Evolutionary conservation across 495 filamentous ascomycete species (phyloP).

Genomic region (Melanomma pulvis-pyrius): DNA sequence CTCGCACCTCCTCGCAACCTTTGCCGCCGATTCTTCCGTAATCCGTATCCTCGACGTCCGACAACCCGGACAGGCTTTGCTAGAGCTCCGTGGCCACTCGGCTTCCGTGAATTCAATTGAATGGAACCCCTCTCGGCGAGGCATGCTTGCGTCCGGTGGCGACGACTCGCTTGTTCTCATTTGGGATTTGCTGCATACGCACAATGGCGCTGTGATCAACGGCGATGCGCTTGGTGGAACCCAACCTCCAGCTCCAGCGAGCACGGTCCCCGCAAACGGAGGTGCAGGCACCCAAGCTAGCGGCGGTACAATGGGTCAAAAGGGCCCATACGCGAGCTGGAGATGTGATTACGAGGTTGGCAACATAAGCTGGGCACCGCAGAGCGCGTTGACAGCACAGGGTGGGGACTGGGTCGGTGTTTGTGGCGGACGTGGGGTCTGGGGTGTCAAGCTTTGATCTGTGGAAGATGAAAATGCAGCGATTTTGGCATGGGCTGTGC

Average conservation of each 20-base stretch:
- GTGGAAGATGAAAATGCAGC: neutral
- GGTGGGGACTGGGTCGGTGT: slow-evolving; percentile 94
- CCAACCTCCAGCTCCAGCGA: slow-evolving; percentile 52
- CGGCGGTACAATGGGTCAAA: slow-evolving; percentile 31
- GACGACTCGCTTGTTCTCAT: slow-evolving; percentile 89
- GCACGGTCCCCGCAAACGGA: slow-evolving; percentile 36
- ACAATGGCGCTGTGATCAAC: slow-evolving; percentile 42
- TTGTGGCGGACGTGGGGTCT: slow-evolving; percentile 85
- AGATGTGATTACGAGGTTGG: slow-evolving; percentile 95
- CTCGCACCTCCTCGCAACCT: slow-evolving; percentile 91
- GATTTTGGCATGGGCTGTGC: neutral
- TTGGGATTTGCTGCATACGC: slow-evolving; percentile 85
- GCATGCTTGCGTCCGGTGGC: slow-evolving; percentile 86
- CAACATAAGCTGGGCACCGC: slow-evolving; percentile 93
- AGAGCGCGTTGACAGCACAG: slow-evolving; percentile 68
- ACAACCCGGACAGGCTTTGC: slow-evolving; percentile 91
- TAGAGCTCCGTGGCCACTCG: slow-evolving; percentile 91
- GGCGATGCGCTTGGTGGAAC: slow-evolving; percentile 47
- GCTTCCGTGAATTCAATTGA: slow-evolving; percentile 88
- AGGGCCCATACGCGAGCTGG: slow-evolving; percentile 80
- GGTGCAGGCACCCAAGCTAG: slow-evolving; percentile 38
- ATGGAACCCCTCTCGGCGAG: slow-evolving; percentile 87
- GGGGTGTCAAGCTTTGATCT: slow-evolving; percentile 72
- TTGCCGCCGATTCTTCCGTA: slow-evolving; percentile 88
- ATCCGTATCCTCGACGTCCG: slow-evolving; percentile 96